These are phyloP conservation scores for Aspergillus candidus DNA, from an alignment of 2,329 filamentous ascomycete species.

Conservation along the genomic window DNA sequence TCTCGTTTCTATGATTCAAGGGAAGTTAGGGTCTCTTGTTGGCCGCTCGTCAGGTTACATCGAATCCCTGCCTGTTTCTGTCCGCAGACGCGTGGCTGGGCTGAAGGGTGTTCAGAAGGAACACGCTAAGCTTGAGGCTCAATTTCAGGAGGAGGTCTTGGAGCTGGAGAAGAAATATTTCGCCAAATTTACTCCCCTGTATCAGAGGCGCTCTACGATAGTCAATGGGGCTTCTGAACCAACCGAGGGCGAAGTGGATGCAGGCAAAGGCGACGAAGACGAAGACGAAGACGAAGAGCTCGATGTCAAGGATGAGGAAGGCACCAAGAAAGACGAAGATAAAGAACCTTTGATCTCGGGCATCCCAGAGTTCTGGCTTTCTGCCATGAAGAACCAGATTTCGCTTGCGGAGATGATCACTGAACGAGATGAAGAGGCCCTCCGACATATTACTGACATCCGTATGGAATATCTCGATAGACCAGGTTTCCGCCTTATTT, in stretches of 20 bases:
- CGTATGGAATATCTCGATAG: constrained; percentile 99
- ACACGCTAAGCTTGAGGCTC: constrained; percentile 93
- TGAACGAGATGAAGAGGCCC: constrained; percentile 87
- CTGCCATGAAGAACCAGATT: constrained; percentile 99
- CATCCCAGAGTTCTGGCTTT: constrained; percentile 99
- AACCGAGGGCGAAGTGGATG: constrained; percentile 76
- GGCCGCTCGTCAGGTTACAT: constrained; percentile 96
- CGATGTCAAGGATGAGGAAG: constrained; percentile 54
- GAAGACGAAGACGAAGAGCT: constrained; percentile 61
- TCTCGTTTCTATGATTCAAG: constrained; percentile 95
- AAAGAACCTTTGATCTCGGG: constrained; percentile 55
- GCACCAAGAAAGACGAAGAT: constrained; percentile 42
- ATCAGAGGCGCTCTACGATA: constrained; percentile 89
- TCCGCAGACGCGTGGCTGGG: constrained; percentile 88
- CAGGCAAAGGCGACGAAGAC: constrained; percentile 74
- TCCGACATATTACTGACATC: constrained; percentile 85
- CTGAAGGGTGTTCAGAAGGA: constrained; percentile 98
- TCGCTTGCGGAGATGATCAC: constrained; percentile 98
- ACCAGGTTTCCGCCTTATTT: constrained; percentile 96
- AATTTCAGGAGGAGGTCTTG: constrained; percentile 97
- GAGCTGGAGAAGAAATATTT: constrained; percentile 99
- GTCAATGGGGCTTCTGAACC: constrained; percentile 84
- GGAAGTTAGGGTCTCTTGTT: constrained; percentile 86
- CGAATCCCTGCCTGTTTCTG: constrained; percentile 82
- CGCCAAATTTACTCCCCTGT: constrained; percentile 94